Evolutionary conservation across 257 asterid genomes (phyloP), one percentile per base, ranked within the genome.

Genomic region (Scutellaria minor): DNA sequence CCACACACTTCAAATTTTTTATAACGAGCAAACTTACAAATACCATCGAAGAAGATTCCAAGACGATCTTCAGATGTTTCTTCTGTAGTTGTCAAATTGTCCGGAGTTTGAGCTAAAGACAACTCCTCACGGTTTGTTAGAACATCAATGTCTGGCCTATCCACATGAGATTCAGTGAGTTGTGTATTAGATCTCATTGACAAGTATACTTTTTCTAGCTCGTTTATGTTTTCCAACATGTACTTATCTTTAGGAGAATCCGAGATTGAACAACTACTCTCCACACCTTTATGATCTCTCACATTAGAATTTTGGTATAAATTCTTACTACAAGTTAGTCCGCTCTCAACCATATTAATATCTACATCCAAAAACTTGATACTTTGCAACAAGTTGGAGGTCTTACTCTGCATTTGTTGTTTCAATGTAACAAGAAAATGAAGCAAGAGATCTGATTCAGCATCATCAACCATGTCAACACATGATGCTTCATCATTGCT

Each of bases 11-110:
- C 80, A 71, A 87, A 83, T 50, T 70, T 83, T 72, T 64, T 71
- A 31, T 77, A 82, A 3, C 81, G 83, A 66, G 90, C 86, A 77
- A 70, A 83, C 69, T 85, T 83, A 24, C 90, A 85, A 31, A 87
- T 4, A 47, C 90, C 86, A 13, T 87, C 83, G 6, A 85, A 85
- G 65, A 83, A 85, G 5, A 56, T 68, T 40, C 80, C 86, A 39
- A 85, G 53, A 47, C 58, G 75, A 57, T 83, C 80, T 5, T 14
- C 63, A 15, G 48, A 15, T 18, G 56, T 77, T 9, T 68, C 76
- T 56, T 73, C 63, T 4, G 18, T 47, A 52, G 9, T 56, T 59
- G 71, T 46, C 66, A 9, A 51, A 4, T 12, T 41, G 2, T 6
- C 13, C 57, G 37, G 60, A 55, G 54, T 37, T 64, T 48, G 55